Evolutionary conservation across 305 asterid genomes (phyloP).

Genomic region (Plantago rigida): DNA sequence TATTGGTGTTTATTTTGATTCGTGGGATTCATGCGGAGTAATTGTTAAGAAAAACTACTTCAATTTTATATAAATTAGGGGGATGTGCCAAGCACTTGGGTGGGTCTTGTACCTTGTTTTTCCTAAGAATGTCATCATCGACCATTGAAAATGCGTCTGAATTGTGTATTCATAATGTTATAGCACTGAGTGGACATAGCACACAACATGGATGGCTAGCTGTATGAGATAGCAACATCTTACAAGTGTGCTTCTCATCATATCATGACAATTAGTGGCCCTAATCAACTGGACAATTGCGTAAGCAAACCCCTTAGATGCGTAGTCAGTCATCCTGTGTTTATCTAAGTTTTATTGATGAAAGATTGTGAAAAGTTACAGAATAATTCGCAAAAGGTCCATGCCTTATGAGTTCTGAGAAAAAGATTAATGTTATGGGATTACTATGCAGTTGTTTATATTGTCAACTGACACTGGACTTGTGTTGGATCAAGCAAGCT

Average conservation of each 20-base stretch:
- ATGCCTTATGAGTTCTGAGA: background rate
- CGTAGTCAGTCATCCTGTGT: too few relatives aligned
- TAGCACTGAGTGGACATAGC: too few relatives aligned
- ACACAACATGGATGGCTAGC: constrained; percentile 32
- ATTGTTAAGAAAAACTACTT: constrained; percentile 12
- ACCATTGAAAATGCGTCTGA: too few relatives aligned
- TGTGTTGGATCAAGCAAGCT: constrained; percentile 21
- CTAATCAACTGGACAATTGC: constrained; percentile 18
- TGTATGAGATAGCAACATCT: constrained; percentile 21
- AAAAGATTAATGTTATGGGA: background rate
- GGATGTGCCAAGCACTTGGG: too few relatives aligned
- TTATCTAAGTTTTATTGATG: too few relatives aligned
- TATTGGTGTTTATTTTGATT: constrained; percentile 20
- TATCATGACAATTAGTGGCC: constrained; percentile 34
- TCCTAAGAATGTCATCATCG: too few relatives aligned
- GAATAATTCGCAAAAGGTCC: too few relatives aligned
- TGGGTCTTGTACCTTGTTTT: too few relatives aligned
- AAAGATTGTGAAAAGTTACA: too few relatives aligned
- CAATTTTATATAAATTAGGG: too few relatives aligned
- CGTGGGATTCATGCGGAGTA: background rate
- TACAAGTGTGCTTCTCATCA: constrained; percentile 24
- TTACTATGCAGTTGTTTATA: background rate
- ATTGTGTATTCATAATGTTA: too few relatives aligned
- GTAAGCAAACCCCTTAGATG: background rate
- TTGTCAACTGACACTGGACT: constrained; percentile 1